Base-by-base conservation (phyloP, 768 basidiomycete species). In the Boletus insuetus region DNA sequence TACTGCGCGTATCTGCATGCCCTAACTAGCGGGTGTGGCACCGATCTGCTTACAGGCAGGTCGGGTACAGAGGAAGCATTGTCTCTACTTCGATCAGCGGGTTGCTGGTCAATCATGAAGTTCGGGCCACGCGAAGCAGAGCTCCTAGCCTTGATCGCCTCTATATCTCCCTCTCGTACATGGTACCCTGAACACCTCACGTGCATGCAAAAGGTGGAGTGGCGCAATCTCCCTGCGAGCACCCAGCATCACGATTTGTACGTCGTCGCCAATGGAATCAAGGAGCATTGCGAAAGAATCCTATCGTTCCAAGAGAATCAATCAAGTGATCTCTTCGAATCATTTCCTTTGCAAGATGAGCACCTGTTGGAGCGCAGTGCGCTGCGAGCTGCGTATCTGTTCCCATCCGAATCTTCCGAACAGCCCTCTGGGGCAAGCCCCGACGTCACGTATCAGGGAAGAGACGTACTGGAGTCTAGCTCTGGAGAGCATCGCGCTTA, bases 1-100 rank as follows among this genome's bases (percentile, higher is more conserved):
- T 78, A 68, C 54, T 69, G 67, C 43, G 68, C 74, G 1, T 77
- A 78, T 51, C 66, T 82, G 11, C 80, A 82, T 44, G 75, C 77
- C n/a, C 54, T 79, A 7, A 80, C 74, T 3, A 74, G 73, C 14
- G 56, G 59, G 13, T 70, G 71, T 40, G 64, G 75, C 17, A 65
- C 68, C 3, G 80, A 82, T 58, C 77, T 78, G 1, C 66, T 82
- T 37, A 77, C 75, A 0, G 58, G 59, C 19, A 73, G 73, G 10
- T 77, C 75, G 0, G 80, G 81, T 6, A 73, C 74, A 2, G 73
- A 77, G 40, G 71, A 80, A 46, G 79, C 79, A 1, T 59, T 81
- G 19, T 58, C 66, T 44, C 60, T 74, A 39, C 63, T 82, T 24
- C 58, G 54, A 10, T 77, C 76, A 0, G 72, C 77, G 14, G 58